Evolutionary conservation across 2,329 filamentous ascomycete species (phyloP).

Genomic region (Fusarium chlamydosporum): DNA sequence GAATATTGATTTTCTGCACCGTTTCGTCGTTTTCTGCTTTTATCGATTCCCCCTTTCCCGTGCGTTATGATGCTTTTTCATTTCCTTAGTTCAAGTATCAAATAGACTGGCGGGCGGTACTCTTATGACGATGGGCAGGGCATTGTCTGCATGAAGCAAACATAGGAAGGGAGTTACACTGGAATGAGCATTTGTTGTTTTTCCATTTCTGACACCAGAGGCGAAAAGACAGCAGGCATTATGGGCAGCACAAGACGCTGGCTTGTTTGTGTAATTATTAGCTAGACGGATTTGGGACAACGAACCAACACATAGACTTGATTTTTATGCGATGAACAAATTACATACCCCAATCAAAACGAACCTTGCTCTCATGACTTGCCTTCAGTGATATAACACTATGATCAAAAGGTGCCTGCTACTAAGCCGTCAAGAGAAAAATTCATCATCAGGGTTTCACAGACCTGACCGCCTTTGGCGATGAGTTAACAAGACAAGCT

Average conservation of each 20-base stretch:
- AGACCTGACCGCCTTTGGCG: not conserved
- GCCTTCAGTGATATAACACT: not conserved
- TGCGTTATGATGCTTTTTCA: slow-evolving; percentile 40
- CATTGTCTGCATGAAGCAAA: slow-evolving; percentile 49
- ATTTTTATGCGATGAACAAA: slow-evolving; percentile 34
- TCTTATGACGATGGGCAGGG: slow-evolving; percentile 49
- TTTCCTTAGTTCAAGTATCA: slow-evolving; percentile 49
- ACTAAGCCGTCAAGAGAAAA: not conserved
- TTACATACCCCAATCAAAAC: slow-evolving; percentile 7
- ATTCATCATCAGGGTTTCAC: not conserved
- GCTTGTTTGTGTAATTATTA: slow-evolving; percentile 51
- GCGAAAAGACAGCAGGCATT: slow-evolving; percentile 41
- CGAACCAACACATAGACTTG: slow-evolving; percentile 49
- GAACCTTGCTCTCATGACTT: not conserved
- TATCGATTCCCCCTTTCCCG: slow-evolving; percentile 46
- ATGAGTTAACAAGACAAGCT: slow-evolving; percentile 5
- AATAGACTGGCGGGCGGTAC: slow-evolving; percentile 51
- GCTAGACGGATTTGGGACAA: slow-evolving; percentile 46
- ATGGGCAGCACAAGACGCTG: slow-evolving; percentile 50
- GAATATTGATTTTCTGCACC: slow-evolving; percentile 37
- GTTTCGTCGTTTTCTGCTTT: slow-evolving; percentile 33
- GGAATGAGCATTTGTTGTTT: slow-evolving; percentile 43
- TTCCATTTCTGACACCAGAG: slow-evolving; percentile 34
- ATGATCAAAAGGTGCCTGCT: not conserved
- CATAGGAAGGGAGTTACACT: slow-evolving; percentile 48